Percentiles rank a stretch among this genome's conserved stretches.
Evolutionary conservation across 1,284 basidiomycete genomes (phyloP).

Genomic region (Lentinula novae-zelandiae): DNA sequence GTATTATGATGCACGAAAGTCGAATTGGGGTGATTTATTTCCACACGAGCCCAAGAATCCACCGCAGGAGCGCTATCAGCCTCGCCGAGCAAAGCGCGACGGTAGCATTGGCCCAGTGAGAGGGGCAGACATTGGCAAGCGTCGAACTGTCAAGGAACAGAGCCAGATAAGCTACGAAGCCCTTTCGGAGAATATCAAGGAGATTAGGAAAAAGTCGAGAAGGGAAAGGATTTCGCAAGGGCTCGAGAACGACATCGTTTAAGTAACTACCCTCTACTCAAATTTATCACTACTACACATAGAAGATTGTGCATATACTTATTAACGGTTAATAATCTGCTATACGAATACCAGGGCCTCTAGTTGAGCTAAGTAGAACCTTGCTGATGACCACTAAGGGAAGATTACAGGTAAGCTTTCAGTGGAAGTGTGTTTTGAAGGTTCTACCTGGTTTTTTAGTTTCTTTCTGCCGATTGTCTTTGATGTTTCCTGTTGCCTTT

Average conservation of each 20-base stretch:
- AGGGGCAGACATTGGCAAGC: slow-evolving; percentile 59
- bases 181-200: slow-evolving; percentile 36
- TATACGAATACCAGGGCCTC: slow-evolving; percentile 83
- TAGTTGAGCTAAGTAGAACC: slow-evolving; percentile 80
- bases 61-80: slow-evolving; percentile 59
- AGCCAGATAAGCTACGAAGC: slow-evolving; percentile 36
- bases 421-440: slow-evolving; percentile 9
- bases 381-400: slow-evolving; percentile 62
- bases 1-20: slow-evolving; percentile 94
- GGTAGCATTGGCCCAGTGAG: slow-evolving; percentile 23
- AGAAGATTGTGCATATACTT: no score
- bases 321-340: slow-evolving; percentile 40
- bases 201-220: slow-evolving; percentile 28
- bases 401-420: slow-evolving; percentile 5
- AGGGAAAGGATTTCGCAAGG: slow-evolving; percentile 17
- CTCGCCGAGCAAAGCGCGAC: slow-evolving; percentile 28
- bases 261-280: slow-evolving; percentile 3
- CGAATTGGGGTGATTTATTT: slow-evolving; percentile 92
- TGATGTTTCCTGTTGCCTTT: slow-evolving; percentile 65
- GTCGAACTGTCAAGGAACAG: slow-evolving; percentile 25
- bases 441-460: slow-evolving; percentile 34
- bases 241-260: background rate
- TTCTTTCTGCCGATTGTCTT: slow-evolving; percentile 31
- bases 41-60: slow-evolving; percentile 81
- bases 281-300: background rate